These are phyloP conservation scores for Phytophthora citrophthora DNA, from an alignment of 352 stramenopile genomes.

Conservation along the genomic window DNA sequence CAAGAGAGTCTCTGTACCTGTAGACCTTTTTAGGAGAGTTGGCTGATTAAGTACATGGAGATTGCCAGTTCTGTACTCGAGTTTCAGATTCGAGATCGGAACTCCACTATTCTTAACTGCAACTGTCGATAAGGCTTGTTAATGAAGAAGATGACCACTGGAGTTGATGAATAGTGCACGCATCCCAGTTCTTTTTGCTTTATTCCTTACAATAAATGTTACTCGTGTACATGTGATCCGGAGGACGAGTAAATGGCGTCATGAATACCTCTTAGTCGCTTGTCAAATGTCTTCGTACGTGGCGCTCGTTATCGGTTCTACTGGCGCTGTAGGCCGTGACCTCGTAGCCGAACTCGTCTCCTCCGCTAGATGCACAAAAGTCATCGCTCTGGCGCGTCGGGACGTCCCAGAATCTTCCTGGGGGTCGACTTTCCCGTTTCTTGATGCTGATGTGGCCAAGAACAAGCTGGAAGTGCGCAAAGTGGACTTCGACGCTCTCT, in stretches of 20 bases:
- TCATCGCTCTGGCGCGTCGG: slow-evolving; percentile 73
- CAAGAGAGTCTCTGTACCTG: not conserved
- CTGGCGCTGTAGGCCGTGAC: slow-evolving; percentile 74
- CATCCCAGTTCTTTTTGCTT: no score
- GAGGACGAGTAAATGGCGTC: no score
- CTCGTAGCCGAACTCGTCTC: slow-evolving; percentile 71
- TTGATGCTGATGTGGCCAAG: slow-evolving; percentile 48
- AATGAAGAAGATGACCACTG: no score
- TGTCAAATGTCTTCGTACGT: slow-evolving; percentile 44
- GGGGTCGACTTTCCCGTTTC: slow-evolving; percentile 50
- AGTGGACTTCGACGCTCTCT: slow-evolving; percentile 66
- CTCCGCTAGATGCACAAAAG: slow-evolving; percentile 66
- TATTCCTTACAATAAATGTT: no score
- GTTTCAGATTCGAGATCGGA: no score
- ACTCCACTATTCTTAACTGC: no score
- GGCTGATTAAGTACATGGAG: no score
- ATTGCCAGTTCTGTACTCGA: no score
- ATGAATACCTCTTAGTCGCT: no score
- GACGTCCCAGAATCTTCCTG: slow-evolving; percentile 59
- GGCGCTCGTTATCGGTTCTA: slow-evolving; percentile 77
- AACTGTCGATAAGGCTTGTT: no score
- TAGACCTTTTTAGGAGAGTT: not conserved
- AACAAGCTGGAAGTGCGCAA: slow-evolving; percentile 66
- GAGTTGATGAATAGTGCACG: no score
- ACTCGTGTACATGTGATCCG: no score